These are phyloP conservation scores for Phaeolepiota aurea DNA, from an alignment of 768 basidiomycete species.

Conservation along the genomic window DNA sequence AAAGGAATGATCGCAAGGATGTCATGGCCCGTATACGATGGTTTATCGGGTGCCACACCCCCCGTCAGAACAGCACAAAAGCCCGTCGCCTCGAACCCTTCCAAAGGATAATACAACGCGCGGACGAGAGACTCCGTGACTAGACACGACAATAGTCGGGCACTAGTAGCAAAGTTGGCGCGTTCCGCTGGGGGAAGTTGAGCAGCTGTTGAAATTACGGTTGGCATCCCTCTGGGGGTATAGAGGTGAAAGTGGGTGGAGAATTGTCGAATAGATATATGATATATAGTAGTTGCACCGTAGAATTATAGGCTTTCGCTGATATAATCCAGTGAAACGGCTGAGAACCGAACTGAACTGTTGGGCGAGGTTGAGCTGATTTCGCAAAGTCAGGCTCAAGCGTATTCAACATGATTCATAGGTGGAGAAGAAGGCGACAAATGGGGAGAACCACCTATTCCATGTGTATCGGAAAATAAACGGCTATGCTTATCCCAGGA, in stretches of 20 bases:
- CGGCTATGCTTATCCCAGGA: no score
- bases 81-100: constrained; percentile 24
- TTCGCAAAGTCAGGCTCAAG: no score
- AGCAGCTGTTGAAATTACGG: constrained; percentile 10
- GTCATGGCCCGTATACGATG: constrained; percentile 21
- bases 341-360: background rate
- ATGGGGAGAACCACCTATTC: no score
- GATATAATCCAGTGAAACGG: background rate
- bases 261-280: background rate
- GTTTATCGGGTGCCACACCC: constrained; percentile 15
- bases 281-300: background rate
- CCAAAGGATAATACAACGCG: constrained; percentile 37
- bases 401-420: no score
- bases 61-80: constrained; percentile 31
- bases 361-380: no score
- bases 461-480: no score
- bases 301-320: background rate
- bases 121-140: constrained; percentile 47
- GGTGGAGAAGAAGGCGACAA: no score
- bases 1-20: constrained; percentile 42
- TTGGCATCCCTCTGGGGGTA: background rate
- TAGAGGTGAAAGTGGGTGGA: background rate
- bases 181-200: constrained; percentile 25
- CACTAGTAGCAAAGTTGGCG: constrained; percentile 38
- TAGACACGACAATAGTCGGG: constrained; percentile 47